Conservation (phyloP, 441 rosid genomes). For the Gossypium laxum region DNA sequence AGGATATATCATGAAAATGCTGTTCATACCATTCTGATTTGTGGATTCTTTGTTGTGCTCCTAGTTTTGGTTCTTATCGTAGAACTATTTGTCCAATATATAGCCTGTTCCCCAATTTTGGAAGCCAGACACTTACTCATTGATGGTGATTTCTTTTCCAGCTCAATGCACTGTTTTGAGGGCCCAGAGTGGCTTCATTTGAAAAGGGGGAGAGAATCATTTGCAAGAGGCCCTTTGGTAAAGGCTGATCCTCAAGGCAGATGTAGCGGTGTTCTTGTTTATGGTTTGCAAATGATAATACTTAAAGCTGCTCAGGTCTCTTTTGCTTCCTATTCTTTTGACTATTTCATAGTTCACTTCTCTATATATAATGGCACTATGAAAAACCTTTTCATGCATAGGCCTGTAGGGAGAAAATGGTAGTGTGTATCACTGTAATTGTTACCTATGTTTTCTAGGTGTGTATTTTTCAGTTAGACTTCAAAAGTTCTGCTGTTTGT, state of each 20-base stretch:
- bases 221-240: conserved; percentile 72
- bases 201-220: conserved; percentile 89
- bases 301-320: conserved; percentile 91
- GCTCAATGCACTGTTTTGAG: conserved; percentile 99
- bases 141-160: conserved; percentile 28
- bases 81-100: neutral
- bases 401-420: neutral
- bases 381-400: neutral
- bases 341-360: neutral
- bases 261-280: conserved; percentile 86
- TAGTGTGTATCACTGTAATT: neutral
- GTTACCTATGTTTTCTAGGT: neutral
- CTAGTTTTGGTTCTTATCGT: neutral
- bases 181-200: conserved; percentile 89
- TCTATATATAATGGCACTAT: neutral
- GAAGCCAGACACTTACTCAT: conserved; percentile 4
- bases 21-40: neutral
- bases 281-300: conserved; percentile 88
- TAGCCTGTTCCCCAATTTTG: conserved; percentile 12
- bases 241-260: conserved; percentile 98
- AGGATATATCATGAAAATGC: conserved; percentile 12
- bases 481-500: neutral
- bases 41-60: neutral
- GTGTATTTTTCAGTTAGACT: neutral
- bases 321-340: conserved; percentile 16